Evolutionary conservation across 192 early-diverging fungal genomes (phyloP).

Genomic region (Coemansia pectinata): DNA sequence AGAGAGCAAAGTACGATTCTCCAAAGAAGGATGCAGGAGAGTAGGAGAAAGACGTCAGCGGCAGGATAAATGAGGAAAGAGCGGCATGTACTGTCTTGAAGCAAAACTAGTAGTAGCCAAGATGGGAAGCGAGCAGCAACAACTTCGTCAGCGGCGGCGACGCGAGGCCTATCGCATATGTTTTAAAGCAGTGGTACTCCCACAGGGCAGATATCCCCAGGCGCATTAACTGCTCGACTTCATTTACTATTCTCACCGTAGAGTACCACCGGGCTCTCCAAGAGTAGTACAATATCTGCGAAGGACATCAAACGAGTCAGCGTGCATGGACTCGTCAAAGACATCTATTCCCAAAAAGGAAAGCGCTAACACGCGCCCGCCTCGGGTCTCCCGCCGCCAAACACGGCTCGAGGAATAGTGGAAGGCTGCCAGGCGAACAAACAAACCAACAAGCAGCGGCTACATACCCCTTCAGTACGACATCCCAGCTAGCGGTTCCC

Average conservation of each 20-base stretch:
- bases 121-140: background rate
- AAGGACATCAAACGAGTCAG: background rate
- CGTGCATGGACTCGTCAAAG: background rate
- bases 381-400: background rate
- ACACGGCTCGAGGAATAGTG: background rate
- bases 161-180: background rate
- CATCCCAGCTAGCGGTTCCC: background rate
- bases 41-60: background rate
- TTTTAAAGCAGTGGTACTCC: slow-evolving; percentile 1
- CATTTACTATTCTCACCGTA: slow-evolving; percentile 1
- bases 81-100: background rate
- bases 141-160: background rate
- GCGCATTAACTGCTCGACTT: background rate
- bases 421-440: background rate
- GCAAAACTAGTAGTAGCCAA: background rate
- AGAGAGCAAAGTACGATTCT: background rate
- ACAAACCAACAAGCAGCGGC: background rate
- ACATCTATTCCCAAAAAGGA: background rate
- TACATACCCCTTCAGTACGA: background rate
- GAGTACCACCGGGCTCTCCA: background rate
- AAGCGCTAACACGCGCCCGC: background rate
- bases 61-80: background rate
- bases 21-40: background rate
- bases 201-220: background rate
- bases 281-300: background rate